A percentile compares a stretch with the other conserved stretches of the same genome.
Evolutionary conservation across 495 filamentous ascomycete genomes (phyloP).

Genomic region (Pyrenopolyporus hunteri): DNA sequence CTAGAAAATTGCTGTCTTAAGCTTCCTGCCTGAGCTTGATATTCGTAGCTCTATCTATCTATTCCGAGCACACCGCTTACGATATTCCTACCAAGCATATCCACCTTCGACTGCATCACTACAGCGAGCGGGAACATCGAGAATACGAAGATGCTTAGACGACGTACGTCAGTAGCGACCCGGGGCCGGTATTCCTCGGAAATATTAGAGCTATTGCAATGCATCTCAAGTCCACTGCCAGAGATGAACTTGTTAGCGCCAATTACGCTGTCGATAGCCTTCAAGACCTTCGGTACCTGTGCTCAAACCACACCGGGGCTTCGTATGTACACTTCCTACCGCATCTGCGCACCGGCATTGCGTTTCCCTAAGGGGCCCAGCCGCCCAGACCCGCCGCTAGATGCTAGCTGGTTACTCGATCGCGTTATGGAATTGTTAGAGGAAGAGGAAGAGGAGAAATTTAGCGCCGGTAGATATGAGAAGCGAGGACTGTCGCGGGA

Average conservation of each 20-base stretch:
- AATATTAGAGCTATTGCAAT: no score
- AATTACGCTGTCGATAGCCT: neutral
- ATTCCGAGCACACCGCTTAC: neutral
- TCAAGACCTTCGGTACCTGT: neutral
- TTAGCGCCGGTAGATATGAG: neutral
- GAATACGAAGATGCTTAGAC: neutral
- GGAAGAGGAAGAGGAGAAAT: neutral
- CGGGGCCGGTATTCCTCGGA: no score
- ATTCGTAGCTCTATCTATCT: neutral
- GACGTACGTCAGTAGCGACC: no score
- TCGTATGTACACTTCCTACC: neutral
- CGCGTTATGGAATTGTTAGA: neutral
- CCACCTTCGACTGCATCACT: neutral
- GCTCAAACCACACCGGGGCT: neutral
- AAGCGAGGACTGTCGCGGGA: no score
- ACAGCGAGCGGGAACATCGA: neutral
- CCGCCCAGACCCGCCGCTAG: no score
- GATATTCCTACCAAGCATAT: neutral
- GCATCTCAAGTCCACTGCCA: no score
- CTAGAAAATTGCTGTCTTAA: no score
- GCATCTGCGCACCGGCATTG: neutral
- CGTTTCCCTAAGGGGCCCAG: no score
- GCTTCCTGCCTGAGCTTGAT: no score
- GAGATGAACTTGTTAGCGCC: neutral
- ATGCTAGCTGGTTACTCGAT: no score